Conservation (phyloP, 768 basidiomycete species). For the Naganishia vaughanmartiniae region DNA sequence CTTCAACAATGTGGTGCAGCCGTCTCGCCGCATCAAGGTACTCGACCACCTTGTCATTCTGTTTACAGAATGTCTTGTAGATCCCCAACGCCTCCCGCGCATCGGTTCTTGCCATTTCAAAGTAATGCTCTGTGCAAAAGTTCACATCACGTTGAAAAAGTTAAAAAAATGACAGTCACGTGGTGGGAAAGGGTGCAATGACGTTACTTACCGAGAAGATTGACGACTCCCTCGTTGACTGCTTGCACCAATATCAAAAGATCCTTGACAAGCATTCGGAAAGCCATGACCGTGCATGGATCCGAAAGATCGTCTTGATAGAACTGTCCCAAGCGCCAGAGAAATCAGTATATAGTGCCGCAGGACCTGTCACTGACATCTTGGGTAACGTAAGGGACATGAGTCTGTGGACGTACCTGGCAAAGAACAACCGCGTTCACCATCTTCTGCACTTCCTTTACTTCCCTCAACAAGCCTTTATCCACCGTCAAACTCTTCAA, state of each 20-base stretch:
- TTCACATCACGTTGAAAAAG: background rate
- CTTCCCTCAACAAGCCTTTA: conserved; percentile 89
- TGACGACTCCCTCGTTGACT: conserved; percentile 84
- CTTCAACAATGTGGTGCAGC: conserved; percentile 85
- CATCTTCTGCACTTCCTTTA: conserved; percentile 82
- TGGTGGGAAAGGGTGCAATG: conserved; percentile 4
- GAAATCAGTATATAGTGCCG: background rate
- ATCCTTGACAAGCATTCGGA: conserved; percentile 94
- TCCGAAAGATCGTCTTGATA: conserved; percentile 91
- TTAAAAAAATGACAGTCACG: background rate
- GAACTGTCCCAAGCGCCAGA: conserved; percentile 60
- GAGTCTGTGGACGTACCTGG: conserved; percentile 62
- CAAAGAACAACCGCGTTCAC: conserved; percentile 84
- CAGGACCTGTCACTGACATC: no score
- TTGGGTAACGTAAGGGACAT: background rate
- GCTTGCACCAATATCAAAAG: conserved; percentile 92
- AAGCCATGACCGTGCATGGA: conserved; percentile 79
- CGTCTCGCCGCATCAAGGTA: conserved; percentile 89
- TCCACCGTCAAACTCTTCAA: conserved; percentile 89
- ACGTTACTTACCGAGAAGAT: conserved; percentile 55
- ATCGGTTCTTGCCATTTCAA: conserved; percentile 95
- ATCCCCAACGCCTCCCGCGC: conserved; percentile 77
- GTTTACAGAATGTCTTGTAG: conserved; percentile 90
- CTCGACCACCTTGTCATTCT: conserved; percentile 85
- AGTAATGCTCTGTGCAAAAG: conserved; percentile 73